phyloP scores from a whole-genome alignment of 1,284 basidiomycete species.

The Xerocomus minutiporus region DNA sequence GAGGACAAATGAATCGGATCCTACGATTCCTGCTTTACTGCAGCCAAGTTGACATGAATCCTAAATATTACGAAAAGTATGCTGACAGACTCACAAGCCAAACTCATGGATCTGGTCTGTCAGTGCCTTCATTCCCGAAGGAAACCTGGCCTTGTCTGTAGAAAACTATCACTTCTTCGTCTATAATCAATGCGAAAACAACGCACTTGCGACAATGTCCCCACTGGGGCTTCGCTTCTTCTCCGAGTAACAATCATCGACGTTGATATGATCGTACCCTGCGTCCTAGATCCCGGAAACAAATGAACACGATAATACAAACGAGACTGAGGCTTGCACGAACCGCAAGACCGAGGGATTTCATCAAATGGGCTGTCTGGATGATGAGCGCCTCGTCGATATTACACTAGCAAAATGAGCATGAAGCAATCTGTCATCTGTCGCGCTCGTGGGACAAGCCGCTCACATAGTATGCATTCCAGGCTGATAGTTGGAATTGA shows the following conservation, averaged over 20 bases:
- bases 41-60: conserved; percentile 1
- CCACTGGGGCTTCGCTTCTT: conserved; percentile 44
- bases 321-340: conserved; percentile 19
- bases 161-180: conserved; percentile 1
- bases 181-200: background rate
- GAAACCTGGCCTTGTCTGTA: conserved; percentile 43
- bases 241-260: conserved; percentile 59
- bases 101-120: conserved; percentile 48
- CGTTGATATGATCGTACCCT: conserved; percentile 51
- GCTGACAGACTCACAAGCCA: conserved; percentile 42
- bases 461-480: conserved; percentile 56
- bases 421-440: background rate
- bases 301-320: background rate
- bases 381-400: conserved; percentile 50
- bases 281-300: conserved; percentile 36
- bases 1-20: conserved; percentile 6
- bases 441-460: background rate
- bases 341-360: conserved; percentile 44
- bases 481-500: conserved; percentile 36
- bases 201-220: conserved; percentile 43
- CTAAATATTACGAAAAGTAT: background rate
- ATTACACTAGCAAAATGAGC: conserved; percentile 40
- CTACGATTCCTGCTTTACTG: conserved; percentile 52
- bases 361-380: conserved; percentile 45
- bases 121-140: conserved; percentile 47